phyloP scores from a whole-genome alignment of 2,329 filamentous ascomycete species.

The Hypoxylon sp. region DNA sequence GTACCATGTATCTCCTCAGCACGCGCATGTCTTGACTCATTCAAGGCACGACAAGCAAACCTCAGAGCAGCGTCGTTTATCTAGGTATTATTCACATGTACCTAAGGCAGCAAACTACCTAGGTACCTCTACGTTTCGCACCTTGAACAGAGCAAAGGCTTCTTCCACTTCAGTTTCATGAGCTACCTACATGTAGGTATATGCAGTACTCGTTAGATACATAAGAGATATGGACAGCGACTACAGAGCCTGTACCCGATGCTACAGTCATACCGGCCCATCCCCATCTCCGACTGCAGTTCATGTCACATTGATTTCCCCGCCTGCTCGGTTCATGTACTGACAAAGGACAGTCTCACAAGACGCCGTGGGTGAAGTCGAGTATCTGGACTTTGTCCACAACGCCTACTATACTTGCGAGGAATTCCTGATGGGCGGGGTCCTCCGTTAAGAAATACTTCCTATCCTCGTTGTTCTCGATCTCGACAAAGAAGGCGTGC shows the following conservation, averaged over 20 bases:
- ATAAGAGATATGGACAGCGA: no score
- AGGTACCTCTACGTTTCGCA: no score
- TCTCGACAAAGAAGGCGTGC: slow-evolving; percentile 72
- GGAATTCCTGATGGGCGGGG: slow-evolving; percentile 67
- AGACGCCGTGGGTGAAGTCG: slow-evolving; percentile 60
- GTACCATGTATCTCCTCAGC: not conserved
- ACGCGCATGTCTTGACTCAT: not conserved
- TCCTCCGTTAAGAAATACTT: slow-evolving; percentile 72
- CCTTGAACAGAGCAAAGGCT: no score
- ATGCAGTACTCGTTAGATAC: no score
- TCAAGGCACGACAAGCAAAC: not conserved
- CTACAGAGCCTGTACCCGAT: no score
- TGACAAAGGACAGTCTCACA: slow-evolving; percentile 23
- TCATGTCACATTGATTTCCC: not conserved
- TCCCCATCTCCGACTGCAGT: slow-evolving; percentile 19
- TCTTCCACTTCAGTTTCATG: no score
- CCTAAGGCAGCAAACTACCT: no score
- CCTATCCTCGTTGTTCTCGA: slow-evolving; percentile 67
- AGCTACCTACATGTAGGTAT: no score
- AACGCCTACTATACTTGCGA: slow-evolving; percentile 55
- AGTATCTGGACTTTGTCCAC: slow-evolving; percentile 62
- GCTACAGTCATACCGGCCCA: not conserved
- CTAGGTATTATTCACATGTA: no score
- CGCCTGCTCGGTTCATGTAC: slow-evolving; percentile 3
- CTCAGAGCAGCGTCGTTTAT: no score